These are phyloP conservation scores for Talaromyces sp. DNA, from an alignment of 2,329 filamentous ascomycete species.

Conservation along the genomic window DNA sequence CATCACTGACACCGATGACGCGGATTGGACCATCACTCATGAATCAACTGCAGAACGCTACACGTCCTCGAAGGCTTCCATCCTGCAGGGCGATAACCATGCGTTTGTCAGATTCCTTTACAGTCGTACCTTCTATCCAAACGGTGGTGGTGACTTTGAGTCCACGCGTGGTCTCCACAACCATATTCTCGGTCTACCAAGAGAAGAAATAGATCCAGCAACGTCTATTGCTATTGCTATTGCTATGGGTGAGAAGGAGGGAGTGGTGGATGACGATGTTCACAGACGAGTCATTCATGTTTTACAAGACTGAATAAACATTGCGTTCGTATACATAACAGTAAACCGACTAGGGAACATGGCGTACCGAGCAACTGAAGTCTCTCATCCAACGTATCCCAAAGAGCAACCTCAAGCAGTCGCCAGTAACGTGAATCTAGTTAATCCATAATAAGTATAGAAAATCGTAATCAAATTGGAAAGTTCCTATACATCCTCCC, in stretches of 20 bases:
- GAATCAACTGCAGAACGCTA: conserved; percentile 52
- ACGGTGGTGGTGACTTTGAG: conserved; percentile 25
- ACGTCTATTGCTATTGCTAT: conserved; percentile 7
- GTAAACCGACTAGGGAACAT: not conserved
- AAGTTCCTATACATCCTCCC: not conserved
- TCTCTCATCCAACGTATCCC: not conserved
- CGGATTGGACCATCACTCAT: conserved; percentile 60
- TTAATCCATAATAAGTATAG: not conserved
- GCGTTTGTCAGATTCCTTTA: conserved; percentile 57
- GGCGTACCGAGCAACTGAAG: not conserved
- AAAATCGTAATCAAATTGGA: not conserved
- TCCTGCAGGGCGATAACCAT: conserved; percentile 42
- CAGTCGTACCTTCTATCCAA: conserved; percentile 54
- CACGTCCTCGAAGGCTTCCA: conserved; percentile 45
- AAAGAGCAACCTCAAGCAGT: not conserved
- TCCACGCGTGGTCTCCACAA: conserved; percentile 11
- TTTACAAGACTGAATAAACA: not conserved
- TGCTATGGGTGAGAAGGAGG: not conserved
- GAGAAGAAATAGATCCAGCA: conserved; percentile 17
- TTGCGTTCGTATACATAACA: not conserved
- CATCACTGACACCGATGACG: conserved; percentile 57
- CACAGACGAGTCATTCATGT: not conserved
- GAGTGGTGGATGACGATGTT: not conserved
- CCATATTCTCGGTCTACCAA: conserved; percentile 5
- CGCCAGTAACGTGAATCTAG: not conserved